These are phyloP conservation scores for Diaporthe nobilis DNA, from an alignment of 2,329 filamentous ascomycete genomes.

Conservation along the genomic window DNA sequence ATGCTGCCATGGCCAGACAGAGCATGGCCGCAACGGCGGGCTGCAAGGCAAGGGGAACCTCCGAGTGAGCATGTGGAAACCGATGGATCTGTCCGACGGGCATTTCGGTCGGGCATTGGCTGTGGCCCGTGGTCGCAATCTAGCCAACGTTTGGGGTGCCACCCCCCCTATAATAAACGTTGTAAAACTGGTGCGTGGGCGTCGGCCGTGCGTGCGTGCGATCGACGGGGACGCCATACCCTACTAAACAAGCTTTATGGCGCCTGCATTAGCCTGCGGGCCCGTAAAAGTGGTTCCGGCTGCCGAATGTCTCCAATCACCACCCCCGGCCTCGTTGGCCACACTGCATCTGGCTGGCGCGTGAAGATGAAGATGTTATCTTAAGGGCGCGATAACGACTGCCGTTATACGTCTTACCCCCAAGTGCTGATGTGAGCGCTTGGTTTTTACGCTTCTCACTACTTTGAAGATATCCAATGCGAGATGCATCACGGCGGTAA, in stretches of 20 bases:
- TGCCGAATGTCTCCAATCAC: background rate
- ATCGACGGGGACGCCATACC: background rate
- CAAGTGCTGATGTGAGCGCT: conserved; percentile 20
- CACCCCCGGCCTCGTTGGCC: background rate
- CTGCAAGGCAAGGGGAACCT: background rate
- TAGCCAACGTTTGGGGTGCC: background rate
- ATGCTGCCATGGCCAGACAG: no score
- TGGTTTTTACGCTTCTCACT: background rate
- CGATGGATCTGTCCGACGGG: background rate
- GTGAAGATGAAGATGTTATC: background rate
- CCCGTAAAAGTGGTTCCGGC: background rate
- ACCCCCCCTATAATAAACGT: no score
- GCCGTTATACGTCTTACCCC: background rate
- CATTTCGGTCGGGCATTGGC: background rate
- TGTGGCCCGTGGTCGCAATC: background rate
- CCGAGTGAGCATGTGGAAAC: background rate
- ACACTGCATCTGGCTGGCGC: background rate
- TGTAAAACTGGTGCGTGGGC: background rate
- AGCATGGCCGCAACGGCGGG: no score
- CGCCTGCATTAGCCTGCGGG: conserved; percentile 16
- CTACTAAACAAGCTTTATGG: conserved; percentile 17
- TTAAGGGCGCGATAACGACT: background rate
- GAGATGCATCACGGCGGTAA: background rate
- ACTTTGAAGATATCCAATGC: background rate
- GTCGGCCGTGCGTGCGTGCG: background rate